These are phyloP conservation scores for Jaltomata sinuosa DNA, from an alignment of 257 asterid genomes.

Conservation along the genomic window DNA sequence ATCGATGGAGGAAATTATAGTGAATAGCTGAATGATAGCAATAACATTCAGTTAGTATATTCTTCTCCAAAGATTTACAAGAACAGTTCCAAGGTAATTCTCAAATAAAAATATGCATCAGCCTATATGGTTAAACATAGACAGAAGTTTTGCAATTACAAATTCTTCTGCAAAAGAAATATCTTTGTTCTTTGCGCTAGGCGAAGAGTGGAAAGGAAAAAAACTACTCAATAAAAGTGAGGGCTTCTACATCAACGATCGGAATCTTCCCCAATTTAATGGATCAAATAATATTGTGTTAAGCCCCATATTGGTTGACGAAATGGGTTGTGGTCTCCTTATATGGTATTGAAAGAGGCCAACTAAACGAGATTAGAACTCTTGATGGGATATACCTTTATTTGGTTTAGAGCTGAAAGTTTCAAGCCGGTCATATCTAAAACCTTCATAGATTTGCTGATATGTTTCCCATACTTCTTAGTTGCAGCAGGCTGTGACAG, in stretches of 20 bases:
- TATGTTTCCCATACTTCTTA: constrained; percentile 37
- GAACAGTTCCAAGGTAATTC: not conserved
- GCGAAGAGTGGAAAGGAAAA: not conserved
- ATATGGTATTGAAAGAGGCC: not conserved
- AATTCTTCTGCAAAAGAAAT: not conserved
- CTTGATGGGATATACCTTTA: constrained; percentile 37
- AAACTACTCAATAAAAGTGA: not conserved
- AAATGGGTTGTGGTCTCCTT: not conserved
- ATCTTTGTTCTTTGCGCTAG: not conserved
- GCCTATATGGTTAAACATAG: not conserved
- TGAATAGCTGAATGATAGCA: constrained; percentile 43
- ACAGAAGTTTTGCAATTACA: not conserved
- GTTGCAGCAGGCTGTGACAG: constrained; percentile 46
- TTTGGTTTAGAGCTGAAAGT: constrained; percentile 56
- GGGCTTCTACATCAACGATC: not conserved
- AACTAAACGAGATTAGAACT: not conserved
- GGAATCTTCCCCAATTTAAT: not conserved
- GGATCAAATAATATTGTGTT: not conserved
- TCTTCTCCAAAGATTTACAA: not conserved
- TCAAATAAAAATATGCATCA: not conserved
- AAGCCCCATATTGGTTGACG: not conserved
- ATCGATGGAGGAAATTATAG: constrained; percentile 57
- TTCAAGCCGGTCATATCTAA: constrained; percentile 70
- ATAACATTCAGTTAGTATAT: not conserved
- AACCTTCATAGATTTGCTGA: constrained; percentile 54